These are phyloP conservation scores for Seminavis robusta DNA, from an alignment of 108 stramenopile species.

Conservation along the genomic window DNA sequence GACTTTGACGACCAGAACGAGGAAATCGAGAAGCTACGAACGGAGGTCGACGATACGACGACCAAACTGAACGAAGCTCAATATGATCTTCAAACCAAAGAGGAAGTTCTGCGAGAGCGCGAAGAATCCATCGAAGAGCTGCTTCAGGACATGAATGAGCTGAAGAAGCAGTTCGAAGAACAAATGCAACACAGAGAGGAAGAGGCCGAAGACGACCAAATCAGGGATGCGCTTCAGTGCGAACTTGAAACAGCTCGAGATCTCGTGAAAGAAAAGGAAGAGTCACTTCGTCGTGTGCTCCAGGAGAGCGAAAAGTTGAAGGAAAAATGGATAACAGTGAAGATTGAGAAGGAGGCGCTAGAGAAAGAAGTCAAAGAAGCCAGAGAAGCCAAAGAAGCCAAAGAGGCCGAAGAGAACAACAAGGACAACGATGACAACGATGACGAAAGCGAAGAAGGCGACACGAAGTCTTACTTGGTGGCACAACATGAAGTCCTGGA, in stretches of 20 bases:
- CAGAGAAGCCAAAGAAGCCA: background rate
- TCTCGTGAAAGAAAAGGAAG: slow-evolving; percentile 15
- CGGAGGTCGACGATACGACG: too few relatives aligned
- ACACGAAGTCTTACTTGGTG: background rate
- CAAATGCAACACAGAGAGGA: background rate
- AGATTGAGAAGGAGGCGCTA: background rate
- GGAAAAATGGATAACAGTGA: background rate
- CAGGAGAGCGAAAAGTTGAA: slow-evolving; percentile 18
- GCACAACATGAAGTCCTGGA: too few relatives aligned
- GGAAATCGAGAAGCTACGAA: too few relatives aligned
- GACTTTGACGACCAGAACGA: too few relatives aligned
- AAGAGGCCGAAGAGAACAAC: background rate
- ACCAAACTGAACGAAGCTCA: too few relatives aligned
- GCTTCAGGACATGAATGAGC: slow-evolving; percentile 14
- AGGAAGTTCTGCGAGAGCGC: too few relatives aligned
- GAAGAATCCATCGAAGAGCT: slow-evolving; percentile 18
- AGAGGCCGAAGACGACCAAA: background rate
- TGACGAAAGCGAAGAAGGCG: background rate
- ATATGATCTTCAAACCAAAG: too few relatives aligned
- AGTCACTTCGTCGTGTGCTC: slow-evolving; percentile 9
- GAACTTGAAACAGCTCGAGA: too few relatives aligned
- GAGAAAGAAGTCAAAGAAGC: background rate
- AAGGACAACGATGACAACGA: background rate
- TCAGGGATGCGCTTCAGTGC: too few relatives aligned
- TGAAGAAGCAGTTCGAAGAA: slow-evolving; percentile 3